Conservation (phyloP, 1,284 basidiomycete genomes). For the Thelephora terrestris region DNA sequence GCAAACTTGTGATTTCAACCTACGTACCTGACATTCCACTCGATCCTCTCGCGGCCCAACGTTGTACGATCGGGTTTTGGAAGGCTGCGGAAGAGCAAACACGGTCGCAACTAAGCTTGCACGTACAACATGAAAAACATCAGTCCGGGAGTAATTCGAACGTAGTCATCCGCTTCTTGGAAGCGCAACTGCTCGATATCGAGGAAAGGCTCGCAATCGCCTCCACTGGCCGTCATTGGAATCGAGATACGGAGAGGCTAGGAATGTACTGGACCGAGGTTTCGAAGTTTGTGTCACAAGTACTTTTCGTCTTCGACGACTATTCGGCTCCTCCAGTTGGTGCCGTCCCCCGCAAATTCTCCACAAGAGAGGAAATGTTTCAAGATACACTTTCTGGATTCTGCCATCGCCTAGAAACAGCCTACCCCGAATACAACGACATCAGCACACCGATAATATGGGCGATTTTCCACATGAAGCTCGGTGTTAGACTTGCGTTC, state of each 20-base stretch:
- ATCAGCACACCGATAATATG: conserved; percentile 57
- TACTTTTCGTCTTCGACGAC: conserved; percentile 30
- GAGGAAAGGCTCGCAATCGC: conserved; percentile 14
- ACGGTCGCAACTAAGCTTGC: conserved; percentile 44
- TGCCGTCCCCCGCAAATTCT: not conserved
- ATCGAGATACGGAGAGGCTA: conserved; percentile 49
- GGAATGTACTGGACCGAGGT: conserved; percentile 81
- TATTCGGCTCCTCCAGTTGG: conserved; percentile 19
- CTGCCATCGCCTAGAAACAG: conserved; percentile 43
- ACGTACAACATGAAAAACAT: conserved; percentile 47
- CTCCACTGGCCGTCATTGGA: conserved; percentile 15
- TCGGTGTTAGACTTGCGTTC: conserved; percentile 63
- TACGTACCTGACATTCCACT: conserved; percentile 82
- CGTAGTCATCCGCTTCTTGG: conserved; percentile 35
- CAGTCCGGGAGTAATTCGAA: conserved; percentile 56
- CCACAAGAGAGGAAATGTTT: conserved; percentile 45
- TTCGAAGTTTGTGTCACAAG: conserved; percentile 53
- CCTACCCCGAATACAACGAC: conserved; percentile 60
- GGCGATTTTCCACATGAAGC: conserved; percentile 56
- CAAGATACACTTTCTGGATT: conserved; percentile 62
- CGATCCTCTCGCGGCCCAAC: conserved; percentile 74
- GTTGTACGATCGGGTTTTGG: conserved; percentile 42
- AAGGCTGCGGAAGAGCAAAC: conserved; percentile 38
- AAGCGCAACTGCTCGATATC: conserved; percentile 26
- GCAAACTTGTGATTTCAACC: conserved; percentile 53